Base-by-base conservation (phyloP, 2,329 filamentous ascomycete genomes). In the Zopfia rhizophila region DNA sequence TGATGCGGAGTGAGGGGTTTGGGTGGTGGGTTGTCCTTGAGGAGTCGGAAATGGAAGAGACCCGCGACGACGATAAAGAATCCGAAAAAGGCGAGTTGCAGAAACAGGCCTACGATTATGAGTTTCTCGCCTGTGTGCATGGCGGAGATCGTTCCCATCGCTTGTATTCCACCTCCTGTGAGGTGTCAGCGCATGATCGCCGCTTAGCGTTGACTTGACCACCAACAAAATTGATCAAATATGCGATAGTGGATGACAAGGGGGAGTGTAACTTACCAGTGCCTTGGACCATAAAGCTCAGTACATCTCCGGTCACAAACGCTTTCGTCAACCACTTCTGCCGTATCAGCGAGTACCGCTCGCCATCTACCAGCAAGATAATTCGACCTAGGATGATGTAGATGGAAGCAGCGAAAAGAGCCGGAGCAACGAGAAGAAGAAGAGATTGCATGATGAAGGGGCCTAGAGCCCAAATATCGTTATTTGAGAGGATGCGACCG, bases 341-440 rank as follows among this genome's bases (percentile, higher is more conserved):
- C 1, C 65, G 58, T 23, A 80, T 69, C 17, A 76, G 41, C 1
- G 74, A 70, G 36, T 68, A 63, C 2, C 64, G 45, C 28, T 77
- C 74, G 14, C 60, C 76, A 13, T 70, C 56, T 5, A 73, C 58
- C 12, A 69, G 50, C 11, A 67, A 52, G 24, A 78, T 75, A 24
- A 79, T 64, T 2, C 77, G 74, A 3, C 73, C 75, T 3, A 79
- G 67, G n/a, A 70, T 63, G 70, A 79, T 80, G 57, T 80, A 79
- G 27, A 79, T 72, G 1, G 70, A 69, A 5, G 77, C 77, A 13
- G 78, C 77, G 56, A 76, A 77, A 4, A 80, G 67, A 1, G 74
- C 70, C 2, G 77, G 77, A 1, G 70, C 74, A 28, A 79, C 61
- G 12, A 80, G 72, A 33, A 78, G 56, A 17, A 78, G 65, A 16